Base-by-base conservation (phyloP, 2,329 filamentous ascomycete species). In the Venturia pyrina region DNA sequence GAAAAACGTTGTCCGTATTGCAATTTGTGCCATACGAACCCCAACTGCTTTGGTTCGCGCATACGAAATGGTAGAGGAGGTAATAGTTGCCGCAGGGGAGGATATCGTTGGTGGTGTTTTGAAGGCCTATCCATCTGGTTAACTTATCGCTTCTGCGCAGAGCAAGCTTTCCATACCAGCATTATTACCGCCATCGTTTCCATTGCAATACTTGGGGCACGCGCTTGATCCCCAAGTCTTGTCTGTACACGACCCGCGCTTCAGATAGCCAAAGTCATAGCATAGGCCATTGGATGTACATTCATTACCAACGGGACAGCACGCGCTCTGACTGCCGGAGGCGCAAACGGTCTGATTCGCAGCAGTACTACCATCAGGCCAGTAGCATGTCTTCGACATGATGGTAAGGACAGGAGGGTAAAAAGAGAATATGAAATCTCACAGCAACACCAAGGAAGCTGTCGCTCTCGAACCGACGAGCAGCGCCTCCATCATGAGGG, bases 41-140 rank as follows among this genome's bases (percentile, higher is more conserved):
- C 40, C 37, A 62, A 28, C 43, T 46, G n/a, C 37, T 46, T 21
- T 62, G 37, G 21, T 28, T 46, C 5, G 60, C 60, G 37, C 60
- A 62, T 28, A 43, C 37, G 60, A 62, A 62, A 15, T 43, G 37
- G 37, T 43, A 43, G n/a, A 32, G 21, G 37, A 62, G 43, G 8
- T 4, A 43, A n/a, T 62, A 62, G 21, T 43, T 62, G 32, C 60
- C 60, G 60, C 60, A 62, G n/a, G 60, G 24, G 15, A 62, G 43
- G 60, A 62, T 46, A 62, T 62, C 53, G 53, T 59, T 59, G 50
- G 53, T 59, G 19, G 7, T 59, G 32, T 59, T 40, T 59, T 59
- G 53, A 34, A 59, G 15, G 32, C 53, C 53, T 59, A 32, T 59
- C 15, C 13, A 19, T 59, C 19, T n/a, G 53, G n/a, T 59, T 8